Evolutionary conservation across 257 asterid species (phyloP).

Genomic region (Fraxinus excelsior): DNA sequence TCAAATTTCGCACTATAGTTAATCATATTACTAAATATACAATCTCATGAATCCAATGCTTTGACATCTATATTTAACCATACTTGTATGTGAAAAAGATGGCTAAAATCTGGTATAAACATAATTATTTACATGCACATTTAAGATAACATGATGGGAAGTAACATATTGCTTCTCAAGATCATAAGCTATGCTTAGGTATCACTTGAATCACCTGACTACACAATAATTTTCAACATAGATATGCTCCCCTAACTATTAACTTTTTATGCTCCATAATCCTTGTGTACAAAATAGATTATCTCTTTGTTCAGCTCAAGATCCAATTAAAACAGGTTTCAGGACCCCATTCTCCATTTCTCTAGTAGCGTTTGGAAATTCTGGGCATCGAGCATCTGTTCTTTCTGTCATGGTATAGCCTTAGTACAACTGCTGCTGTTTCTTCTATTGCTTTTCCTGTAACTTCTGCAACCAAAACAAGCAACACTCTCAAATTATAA

Average conservation of each 20-base stretch:
- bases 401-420: constrained; percentile 84
- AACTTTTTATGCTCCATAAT: not conserved
- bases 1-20: not conserved
- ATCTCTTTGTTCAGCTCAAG: not conserved
- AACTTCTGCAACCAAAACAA: constrained; percentile 69
- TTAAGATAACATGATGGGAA: not conserved
- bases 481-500: not conserved
- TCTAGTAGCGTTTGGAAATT: constrained; percentile 76
- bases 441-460: constrained; percentile 95
- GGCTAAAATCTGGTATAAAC: not conserved
- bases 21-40: not conserved
- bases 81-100: not conserved
- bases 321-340: constrained; percentile 10
- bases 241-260: not conserved
- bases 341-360: constrained; percentile 5
- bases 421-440: constrained; percentile 86
- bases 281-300: not conserved
- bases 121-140: constrained; percentile 5
- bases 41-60: not conserved
- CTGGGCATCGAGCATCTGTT: constrained; percentile 93
- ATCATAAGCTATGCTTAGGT: not conserved
- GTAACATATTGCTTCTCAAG: not conserved
- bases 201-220: not conserved
- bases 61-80: not conserved
- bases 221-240: not conserved